Base-by-base conservation (phyloP, 2,329 filamentous ascomycete genomes). In the Rutstroemia sp. region DNA sequence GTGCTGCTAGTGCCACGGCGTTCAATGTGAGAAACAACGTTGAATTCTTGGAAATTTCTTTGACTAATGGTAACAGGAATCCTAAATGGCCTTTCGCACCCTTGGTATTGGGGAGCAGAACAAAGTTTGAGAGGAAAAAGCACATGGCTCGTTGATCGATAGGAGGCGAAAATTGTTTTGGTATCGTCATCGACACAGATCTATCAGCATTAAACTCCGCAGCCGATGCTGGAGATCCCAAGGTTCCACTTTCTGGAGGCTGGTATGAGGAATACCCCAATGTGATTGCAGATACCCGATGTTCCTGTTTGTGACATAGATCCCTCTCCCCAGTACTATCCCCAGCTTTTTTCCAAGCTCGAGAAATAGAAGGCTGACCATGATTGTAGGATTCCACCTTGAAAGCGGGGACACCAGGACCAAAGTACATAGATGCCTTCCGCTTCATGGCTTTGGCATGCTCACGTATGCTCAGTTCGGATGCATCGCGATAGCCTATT, bases 51-150 rank as follows among this genome's bases (percentile, higher is more conserved):
- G 68, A 65, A 2, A 75, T 71, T 7, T 69, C 57, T 54, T 74
- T 75, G 49, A 83, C 68, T 19, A 83, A 68, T 8, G 81, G 80
- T 5, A 82, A 65, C 5, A 84, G 68, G 54, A 79, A 83, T 60
- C 83, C 78, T 68, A 82, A 72, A 64, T 79, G 82, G 0, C 81
- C 81, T 10, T 77, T 69, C 2, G 73, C 75, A 45, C 70, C 73
- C 16, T 74, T 77, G 21, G 76, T 72, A n/a, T 70, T 69, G 14
- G 81, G 79, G 9, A 80, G 63, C 19, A 83, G 71, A 54, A 84
- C 74, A 63, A 80, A 84, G 65, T 83, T 83, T 56, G 80, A 73
- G 14, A 83, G 68, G 61, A 84, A 84, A 62, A 81, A 77, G 60
- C 79, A 81, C 7, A 73, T 71, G 1, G 80, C 81, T 59, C 77